Evolutionary conservation across 2,329 filamentous ascomycete species (phyloP).

Genomic region (Penicillium sp.): DNA sequence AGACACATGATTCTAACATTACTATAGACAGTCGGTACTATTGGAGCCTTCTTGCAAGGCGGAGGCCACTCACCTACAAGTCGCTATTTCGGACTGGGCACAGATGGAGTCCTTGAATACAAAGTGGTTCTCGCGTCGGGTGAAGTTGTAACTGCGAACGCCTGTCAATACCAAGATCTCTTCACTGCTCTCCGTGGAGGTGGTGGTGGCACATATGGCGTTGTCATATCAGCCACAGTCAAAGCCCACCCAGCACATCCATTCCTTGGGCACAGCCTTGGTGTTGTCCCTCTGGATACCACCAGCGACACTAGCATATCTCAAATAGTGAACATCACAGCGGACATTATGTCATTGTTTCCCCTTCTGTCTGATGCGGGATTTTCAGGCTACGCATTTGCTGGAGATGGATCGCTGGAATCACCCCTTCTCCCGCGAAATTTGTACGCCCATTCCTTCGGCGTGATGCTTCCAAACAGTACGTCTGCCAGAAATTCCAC

Average conservation of each 20-base stretch:
- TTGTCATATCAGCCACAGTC: slow-evolving; percentile 43
- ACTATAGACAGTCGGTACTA: slow-evolving; percentile 53
- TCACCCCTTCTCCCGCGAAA: background rate
- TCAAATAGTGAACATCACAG: slow-evolving; percentile 58
- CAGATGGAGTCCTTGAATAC: slow-evolving; percentile 56
- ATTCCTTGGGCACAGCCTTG: slow-evolving; percentile 50
- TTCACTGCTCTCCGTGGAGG: slow-evolving; percentile 52
- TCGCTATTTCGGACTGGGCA: slow-evolving; percentile 52
- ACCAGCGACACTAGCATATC: slow-evolving; percentile 40
- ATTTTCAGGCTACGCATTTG: background rate
- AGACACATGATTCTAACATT: background rate
- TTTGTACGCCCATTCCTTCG: background rate
- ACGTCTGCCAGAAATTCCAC: background rate
- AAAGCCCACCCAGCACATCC: slow-evolving; percentile 56
- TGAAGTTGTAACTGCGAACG: slow-evolving; percentile 42
- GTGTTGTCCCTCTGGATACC: slow-evolving; percentile 46
- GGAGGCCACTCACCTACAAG: slow-evolving; percentile 56
- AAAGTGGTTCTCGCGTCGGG: slow-evolving; percentile 55
- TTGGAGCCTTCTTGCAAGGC: slow-evolving; percentile 59
- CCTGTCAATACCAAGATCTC: slow-evolving; percentile 30
- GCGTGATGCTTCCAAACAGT: background rate
- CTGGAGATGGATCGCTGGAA: background rate
- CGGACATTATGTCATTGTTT: slow-evolving; percentile 43
- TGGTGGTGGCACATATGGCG: slow-evolving; percentile 48
- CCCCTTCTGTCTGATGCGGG: slow-evolving; percentile 43